A percentile compares a stretch with the other conserved stretches of the same genome.
Conservation (phyloP, 108 stramenopile species). For the Skeletonema potamos region DNA sequence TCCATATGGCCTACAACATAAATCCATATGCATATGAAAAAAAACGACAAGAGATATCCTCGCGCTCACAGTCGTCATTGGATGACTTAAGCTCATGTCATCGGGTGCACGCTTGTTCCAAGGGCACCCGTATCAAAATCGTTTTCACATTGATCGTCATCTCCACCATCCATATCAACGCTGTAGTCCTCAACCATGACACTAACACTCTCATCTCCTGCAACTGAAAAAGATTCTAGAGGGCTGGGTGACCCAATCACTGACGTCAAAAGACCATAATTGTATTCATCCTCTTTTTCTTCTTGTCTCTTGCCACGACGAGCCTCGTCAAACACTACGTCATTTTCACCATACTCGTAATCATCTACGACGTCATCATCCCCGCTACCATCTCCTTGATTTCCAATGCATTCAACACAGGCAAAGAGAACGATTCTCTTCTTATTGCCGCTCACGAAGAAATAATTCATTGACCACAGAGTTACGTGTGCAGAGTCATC, state of each 20-base stretch:
- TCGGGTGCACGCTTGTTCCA: conserved; percentile 4
- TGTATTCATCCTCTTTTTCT: conserved; percentile 18
- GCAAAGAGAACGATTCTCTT: conserved; percentile 89
- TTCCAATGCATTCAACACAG: conserved; percentile 77
- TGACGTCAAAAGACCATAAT: not conserved
- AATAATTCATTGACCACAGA: conserved; percentile 93
- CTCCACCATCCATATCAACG: conserved; percentile 20
- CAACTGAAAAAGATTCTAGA: not conserved
- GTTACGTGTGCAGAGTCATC: conserved; percentile 30
- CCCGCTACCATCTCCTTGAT: conserved; percentile 32
- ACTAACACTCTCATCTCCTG: conserved; percentile 29
- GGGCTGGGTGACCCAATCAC: not conserved
- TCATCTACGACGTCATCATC: conserved; percentile 41
- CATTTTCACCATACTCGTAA: conserved; percentile 44
- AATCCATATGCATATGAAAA: not conserved
- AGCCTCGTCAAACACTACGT: conserved; percentile 42
- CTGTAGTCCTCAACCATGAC: conserved; percentile 30
- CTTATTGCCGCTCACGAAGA: conserved; percentile 89
- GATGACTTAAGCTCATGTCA: not conserved
- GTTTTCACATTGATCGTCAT: conserved; percentile 27
- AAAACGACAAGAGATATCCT: not conserved
- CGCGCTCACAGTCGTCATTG: not conserved
- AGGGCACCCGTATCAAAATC: conserved; percentile 44
- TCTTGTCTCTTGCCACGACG: conserved; percentile 29
- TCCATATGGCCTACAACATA: not conserved